phyloP scores from a whole-genome alignment of 2,329 filamentous ascomycete genomes.

The Aspergillus neotritici region DNA sequence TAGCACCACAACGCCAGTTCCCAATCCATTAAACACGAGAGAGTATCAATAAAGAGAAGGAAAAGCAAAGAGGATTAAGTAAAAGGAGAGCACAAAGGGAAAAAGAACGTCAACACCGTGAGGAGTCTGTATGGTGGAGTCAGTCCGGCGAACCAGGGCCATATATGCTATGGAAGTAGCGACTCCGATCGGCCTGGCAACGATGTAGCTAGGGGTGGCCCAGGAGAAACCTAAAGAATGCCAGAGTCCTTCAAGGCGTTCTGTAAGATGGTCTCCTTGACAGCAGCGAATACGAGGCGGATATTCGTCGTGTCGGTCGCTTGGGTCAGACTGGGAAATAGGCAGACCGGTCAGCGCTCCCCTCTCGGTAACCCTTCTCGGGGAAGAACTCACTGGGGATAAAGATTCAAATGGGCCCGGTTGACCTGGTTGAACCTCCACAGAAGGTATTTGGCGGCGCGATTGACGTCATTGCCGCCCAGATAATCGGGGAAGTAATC shows the following conservation, averaged over 20 bases:
- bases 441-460: slow-evolving; percentile 92
- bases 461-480: slow-evolving; percentile 94
- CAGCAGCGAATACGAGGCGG: slow-evolving; percentile 91
- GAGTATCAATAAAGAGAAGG: slow-evolving; percentile 10
- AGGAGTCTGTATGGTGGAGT: neutral
- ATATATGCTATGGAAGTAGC: neutral
- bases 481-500: slow-evolving; percentile 99
- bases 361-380: neutral
- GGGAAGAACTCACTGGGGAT: slow-evolving; percentile 74
- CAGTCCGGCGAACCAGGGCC: neutral
- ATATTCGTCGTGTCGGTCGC: slow-evolving; percentile 98
- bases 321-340: slow-evolving; percentile 74
- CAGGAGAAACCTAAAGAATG: slow-evolving; percentile 59
- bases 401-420: slow-evolving; percentile 88
- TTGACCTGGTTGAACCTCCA: slow-evolving; percentile 99
- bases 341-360: slow-evolving; percentile 20
- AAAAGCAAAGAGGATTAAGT: slow-evolving; percentile 11
- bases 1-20: slow-evolving; percentile 19
- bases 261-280: slow-evolving; percentile 97
- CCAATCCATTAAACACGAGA: slow-evolving; percentile 13
- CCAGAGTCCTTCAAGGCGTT: slow-evolving; percentile 97
- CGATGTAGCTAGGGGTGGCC: neutral
- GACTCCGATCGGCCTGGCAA: neutral
- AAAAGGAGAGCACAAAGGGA: slow-evolving; percentile 3
- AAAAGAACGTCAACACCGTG: slow-evolving; percentile 13